A percentile compares a stretch with the other conserved stretches of the same genome.
Conservation (phyloP, 139 green algal genomes). For the Gonium pectorale region DNA sequence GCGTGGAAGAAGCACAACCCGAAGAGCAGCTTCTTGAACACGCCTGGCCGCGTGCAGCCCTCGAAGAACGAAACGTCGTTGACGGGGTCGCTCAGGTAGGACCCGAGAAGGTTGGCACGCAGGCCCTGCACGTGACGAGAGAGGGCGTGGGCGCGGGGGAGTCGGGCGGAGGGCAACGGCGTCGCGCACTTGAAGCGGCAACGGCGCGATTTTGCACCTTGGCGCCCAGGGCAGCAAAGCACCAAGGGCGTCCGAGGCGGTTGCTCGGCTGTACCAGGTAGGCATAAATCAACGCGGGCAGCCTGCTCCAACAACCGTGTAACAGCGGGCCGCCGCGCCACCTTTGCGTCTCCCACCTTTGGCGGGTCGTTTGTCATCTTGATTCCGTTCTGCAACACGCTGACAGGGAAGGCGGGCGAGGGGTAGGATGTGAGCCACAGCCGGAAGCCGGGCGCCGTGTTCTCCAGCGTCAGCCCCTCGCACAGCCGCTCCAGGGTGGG, state of each 20-base stretch:
- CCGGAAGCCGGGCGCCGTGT: conserved; percentile 63
- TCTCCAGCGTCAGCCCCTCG: conserved; percentile 58
- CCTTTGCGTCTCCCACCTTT: no score
- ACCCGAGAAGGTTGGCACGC: conserved; percentile 68
- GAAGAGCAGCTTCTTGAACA: conserved; percentile 74
- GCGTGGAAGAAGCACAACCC: conserved; percentile 75
- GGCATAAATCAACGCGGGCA: no score
- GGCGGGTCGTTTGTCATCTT: conserved; percentile 87
- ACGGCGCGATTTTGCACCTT: no score
- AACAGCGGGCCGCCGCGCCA: no score
- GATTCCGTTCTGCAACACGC: conserved; percentile 81
- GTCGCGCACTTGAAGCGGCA: no score
- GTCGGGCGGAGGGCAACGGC: no score
- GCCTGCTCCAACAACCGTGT: no score
- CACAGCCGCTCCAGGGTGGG: conserved; percentile 71
- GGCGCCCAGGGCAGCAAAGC: no score
- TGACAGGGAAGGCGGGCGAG: conserved; percentile 72
- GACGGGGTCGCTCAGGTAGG: conserved; percentile 72
- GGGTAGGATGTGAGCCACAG: conserved; percentile 77
- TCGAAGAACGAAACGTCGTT: conserved; percentile 68
- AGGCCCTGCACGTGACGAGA: conserved; percentile 56
- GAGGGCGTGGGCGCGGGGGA: background rate
- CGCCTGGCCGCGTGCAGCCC: conserved; percentile 39
- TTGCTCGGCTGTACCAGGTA: no score
- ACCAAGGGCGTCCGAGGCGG: no score